Evolutionary conservation across 140 eudicot genomes (phyloP), one percentile per base, ranked within the genome.

Genomic region (Stevia rebaudiana): DNA sequence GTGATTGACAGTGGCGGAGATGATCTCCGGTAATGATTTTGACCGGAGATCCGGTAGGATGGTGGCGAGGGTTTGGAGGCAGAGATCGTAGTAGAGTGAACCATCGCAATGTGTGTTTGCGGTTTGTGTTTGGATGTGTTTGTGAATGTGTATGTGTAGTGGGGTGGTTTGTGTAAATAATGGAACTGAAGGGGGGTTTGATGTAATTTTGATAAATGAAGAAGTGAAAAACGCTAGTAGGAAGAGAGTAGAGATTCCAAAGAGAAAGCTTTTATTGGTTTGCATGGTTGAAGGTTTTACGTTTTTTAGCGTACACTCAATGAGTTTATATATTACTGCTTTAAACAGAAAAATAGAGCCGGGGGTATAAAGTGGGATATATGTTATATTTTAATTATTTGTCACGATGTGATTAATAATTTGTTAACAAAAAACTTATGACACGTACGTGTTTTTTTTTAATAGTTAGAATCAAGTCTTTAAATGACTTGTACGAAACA

Each of bases 11-110:
- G 86, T 75, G 75, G 78, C 75, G 47, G 88, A 74, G 19, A 91
- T 77, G 48, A 87, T 72, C n/a, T 87, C 88, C 36, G 91, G 82
- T 4, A 91, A 61, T 11, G 98, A 54, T 65, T 79, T 84, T 1
- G 62, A 66, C n/a, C 62, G 83, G 63, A 91, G 94, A 9, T 78
- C 74, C 16, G 85, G 95, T 59, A 76, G 16, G 72, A 82, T 43
- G n/a, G n/a, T 44, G 55, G 95, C 42, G 37, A 88, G 81, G 5
- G 94, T 82, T 28, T 84, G 40, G 9, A 80, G 68, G 46, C 95
- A 86, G 24, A 80, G 87, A 1, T 75, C 58, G 40, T 76, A 82
- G 73, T 83, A 78, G 1, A 83, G 77, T 13, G 90, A 59, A 58
- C 76, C 95, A 0, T 81, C 52, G 78, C 95, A 86, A 58, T 81